Conservation (phyloP, 192 early-diverging fungal species). For the Kappamyces sp. region DNA sequence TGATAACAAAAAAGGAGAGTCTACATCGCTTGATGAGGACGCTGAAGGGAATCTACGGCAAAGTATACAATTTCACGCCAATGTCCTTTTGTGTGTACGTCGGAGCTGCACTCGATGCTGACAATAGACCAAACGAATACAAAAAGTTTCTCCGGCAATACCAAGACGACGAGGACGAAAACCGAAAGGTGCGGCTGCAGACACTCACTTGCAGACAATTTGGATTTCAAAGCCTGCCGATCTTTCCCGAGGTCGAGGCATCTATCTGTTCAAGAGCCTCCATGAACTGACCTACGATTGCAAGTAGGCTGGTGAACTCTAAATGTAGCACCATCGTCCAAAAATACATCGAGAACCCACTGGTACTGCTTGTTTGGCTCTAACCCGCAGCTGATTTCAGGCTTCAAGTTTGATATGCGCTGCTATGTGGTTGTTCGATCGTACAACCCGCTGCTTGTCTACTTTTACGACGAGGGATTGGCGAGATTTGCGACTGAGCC, state of each 20-base stretch:
- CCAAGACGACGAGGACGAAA: conserved; percentile 30
- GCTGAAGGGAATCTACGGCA: conserved; percentile 39
- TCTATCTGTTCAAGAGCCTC: conserved; percentile 40
- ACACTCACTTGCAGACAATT: conserved; percentile 13
- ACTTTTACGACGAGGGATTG: conserved; percentile 39
- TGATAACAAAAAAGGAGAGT: conserved; percentile 31
- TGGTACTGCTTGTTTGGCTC: not conserved
- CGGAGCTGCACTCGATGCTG: no score
- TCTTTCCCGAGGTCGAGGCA: conserved; percentile 38
- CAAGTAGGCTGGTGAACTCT: conserved; percentile 22
- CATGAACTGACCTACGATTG: conserved; percentile 41
- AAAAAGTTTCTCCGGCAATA: conserved; percentile 34
- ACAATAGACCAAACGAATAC: conserved; percentile 33
- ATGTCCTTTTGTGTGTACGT: conserved; percentile 28
- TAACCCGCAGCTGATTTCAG: conserved; percentile 40
- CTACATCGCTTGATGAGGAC: conserved; percentile 38
- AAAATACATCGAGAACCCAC: conserved; percentile 23
- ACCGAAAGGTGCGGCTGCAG: conserved; percentile 12
- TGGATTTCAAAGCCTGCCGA: conserved; percentile 53
- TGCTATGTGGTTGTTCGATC: conserved; percentile 43
- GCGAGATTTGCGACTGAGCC: conserved; percentile 41
- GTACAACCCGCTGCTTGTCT: conserved; percentile 35
- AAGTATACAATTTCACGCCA: conserved; percentile 37
- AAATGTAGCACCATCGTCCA: conserved; percentile 36
- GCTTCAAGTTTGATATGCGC: conserved; percentile 48